phyloP scores from a whole-genome alignment of 805 yeast genomes.

The Starmerella etchellsii region DNA sequence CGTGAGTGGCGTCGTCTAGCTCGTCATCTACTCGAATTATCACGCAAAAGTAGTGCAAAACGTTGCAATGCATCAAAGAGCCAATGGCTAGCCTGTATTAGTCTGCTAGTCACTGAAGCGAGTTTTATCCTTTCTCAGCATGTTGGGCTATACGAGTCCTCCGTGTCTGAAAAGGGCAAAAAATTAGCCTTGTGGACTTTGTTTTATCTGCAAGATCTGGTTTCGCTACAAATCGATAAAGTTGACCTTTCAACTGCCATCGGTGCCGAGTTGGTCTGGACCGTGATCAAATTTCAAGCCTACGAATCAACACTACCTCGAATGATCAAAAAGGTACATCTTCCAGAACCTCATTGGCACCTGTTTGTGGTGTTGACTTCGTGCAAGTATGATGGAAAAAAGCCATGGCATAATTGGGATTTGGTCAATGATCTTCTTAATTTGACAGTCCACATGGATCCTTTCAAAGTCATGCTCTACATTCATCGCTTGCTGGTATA shows the following conservation, averaged over 20 bases:
- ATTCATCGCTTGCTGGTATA: slow-evolving; percentile 7
- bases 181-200: slow-evolving; percentile 7
- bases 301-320: not conserved
- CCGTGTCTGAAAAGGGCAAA: not conserved
- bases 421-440: slow-evolving; percentile 2
- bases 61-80: not conserved
- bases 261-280: slow-evolving; percentile 11
- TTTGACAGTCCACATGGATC: not conserved
- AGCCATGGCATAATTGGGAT: slow-evolving; percentile 7
- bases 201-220: slow-evolving; percentile 7
- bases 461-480: slow-evolving; percentile 6
- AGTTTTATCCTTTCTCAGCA: slow-evolving; percentile 2
- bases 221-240: slow-evolving; percentile 10
- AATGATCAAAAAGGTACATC: not conserved
- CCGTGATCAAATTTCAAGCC: not conserved
- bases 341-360: slow-evolving; percentile 10
- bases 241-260: no score
- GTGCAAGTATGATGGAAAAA: not conserved
- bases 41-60: not conserved
- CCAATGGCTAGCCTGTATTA: not conserved
- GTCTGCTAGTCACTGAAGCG: slow-evolving; percentile 3
- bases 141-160: not conserved
- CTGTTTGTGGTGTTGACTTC: slow-evolving; percentile 6
- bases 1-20: slow-evolving; percentile 12
- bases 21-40: slow-evolving; percentile 2